Conservation (phyloP, 2,329 filamentous ascomycete genomes). For the Hymenoscyphus linearis region DNA sequence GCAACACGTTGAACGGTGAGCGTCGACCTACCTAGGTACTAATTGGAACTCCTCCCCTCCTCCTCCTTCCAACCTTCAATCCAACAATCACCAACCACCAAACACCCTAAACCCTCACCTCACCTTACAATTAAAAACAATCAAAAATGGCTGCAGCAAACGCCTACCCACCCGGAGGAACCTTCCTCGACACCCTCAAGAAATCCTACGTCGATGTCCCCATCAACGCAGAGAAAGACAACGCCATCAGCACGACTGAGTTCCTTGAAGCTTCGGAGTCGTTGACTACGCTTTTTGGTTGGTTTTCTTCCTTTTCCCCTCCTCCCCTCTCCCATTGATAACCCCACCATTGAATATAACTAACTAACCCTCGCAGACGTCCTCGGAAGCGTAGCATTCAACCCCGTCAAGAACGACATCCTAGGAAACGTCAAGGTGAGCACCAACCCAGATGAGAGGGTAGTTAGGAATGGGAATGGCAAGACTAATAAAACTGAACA, state of each 20-base stretch:
- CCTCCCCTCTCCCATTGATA: too few species aligned
- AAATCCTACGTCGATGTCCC: slow-evolving; percentile 80
- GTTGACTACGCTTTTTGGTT: slow-evolving; percentile 82
- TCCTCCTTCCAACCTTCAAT: background rate
- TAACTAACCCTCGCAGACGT: slow-evolving; percentile 41
- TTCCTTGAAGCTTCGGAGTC: slow-evolving; percentile 91
- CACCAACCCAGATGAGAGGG: too few species aligned
- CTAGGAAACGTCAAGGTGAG: slow-evolving; percentile 81
- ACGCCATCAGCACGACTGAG: slow-evolving; percentile 74
- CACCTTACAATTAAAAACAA: background rate
- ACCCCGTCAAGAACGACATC: slow-evolving; percentile 87
- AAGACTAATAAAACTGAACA: slow-evolving; percentile 4
- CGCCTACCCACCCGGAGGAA: slow-evolving; percentile 38
- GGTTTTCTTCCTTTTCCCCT: slow-evolving; percentile 14
- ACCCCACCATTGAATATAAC: too few species aligned
- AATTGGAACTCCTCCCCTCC: background rate
- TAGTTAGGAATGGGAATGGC: too few species aligned
- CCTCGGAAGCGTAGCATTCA: slow-evolving; percentile 71
- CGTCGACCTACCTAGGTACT: background rate
- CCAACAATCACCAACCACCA: background rate
- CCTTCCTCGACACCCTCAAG: slow-evolving; percentile 82
- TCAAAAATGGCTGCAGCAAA: slow-evolving; percentile 23
- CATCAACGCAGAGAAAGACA: slow-evolving; percentile 65
- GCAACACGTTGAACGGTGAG: too few species aligned
- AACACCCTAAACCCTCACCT: background rate